Percentiles rank a stretch among this genome's conserved stretches.
Conservation (phyloP, 306 rosid species). For the Carpinus viminea region DNA sequence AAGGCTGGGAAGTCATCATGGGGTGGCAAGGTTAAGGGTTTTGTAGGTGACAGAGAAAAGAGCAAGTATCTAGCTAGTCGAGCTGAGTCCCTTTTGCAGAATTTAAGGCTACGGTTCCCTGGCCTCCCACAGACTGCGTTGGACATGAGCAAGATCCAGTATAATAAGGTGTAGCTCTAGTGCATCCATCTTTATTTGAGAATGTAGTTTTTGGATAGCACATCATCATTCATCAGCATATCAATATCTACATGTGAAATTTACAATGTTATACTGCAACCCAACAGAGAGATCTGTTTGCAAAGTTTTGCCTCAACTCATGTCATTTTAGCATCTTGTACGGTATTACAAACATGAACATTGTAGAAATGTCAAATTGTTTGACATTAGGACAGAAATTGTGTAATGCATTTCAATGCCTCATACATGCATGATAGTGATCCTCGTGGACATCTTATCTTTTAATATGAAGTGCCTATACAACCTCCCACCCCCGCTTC, state of each 20-base stretch:
- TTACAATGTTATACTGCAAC: not conserved
- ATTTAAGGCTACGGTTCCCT: constrained; percentile 39
- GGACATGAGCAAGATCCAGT: constrained; percentile 54
- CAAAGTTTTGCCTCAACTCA: not conserved
- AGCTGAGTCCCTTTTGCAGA: constrained; percentile 42
- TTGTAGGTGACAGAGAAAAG: constrained; percentile 31
- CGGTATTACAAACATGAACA: not conserved
- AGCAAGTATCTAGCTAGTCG: constrained; percentile 39
- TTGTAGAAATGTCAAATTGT: not conserved
- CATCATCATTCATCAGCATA: not conserved
- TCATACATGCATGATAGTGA: not conserved
- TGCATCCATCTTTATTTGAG: not conserved
- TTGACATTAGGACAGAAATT: not conserved
- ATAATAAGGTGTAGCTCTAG: constrained; percentile 37
- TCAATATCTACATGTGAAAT: not conserved
- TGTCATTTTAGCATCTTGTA: not conserved
- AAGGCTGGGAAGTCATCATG: constrained; percentile 42
- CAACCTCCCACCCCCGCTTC: not conserved
- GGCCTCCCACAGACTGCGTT: constrained; percentile 54
- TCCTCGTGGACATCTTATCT: not conserved
- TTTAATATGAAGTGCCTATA: not conserved
- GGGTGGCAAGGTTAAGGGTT: constrained; percentile 47
- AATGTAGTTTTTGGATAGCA: not conserved
- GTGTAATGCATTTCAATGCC: not conserved
- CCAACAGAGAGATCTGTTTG: constrained; percentile 8